Evolutionary conservation across 2,329 filamentous ascomycete species (phyloP).

Genomic region (Botrytis fabae): DNA sequence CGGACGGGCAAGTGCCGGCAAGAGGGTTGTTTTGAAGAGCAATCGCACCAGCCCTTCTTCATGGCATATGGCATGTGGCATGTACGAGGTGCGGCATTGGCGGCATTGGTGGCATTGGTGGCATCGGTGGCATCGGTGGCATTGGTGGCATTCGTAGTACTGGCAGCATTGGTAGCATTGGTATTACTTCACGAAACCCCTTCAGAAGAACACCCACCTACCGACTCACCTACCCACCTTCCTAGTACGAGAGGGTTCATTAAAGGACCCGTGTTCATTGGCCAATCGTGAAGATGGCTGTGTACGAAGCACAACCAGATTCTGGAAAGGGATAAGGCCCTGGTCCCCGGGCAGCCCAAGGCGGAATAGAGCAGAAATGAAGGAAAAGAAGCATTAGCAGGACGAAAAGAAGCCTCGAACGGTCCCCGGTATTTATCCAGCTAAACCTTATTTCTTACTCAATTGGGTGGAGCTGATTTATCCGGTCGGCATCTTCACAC

Average conservation of each 20-base stretch:
- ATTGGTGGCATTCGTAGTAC: too few species aligned
- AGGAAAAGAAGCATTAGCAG: not conserved
- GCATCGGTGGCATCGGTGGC: too few species aligned
- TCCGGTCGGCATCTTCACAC: not conserved
- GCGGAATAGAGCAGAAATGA: not conserved
- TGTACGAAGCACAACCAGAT: not conserved
- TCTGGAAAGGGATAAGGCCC: not conserved
- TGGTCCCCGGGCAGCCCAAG: not conserved
- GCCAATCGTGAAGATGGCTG: not conserved
- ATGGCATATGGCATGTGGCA: not conserved
- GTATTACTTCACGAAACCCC: not conserved
- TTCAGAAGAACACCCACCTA: not conserved
- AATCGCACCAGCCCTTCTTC: not conserved
- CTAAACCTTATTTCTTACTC: not conserved
- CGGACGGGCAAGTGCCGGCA: not conserved
- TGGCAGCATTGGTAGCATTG: not conserved
- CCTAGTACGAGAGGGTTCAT: not conserved
- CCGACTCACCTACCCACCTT: not conserved
- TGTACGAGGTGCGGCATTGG: not conserved
- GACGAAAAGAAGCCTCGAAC: not conserved
- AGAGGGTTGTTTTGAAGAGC: not conserved
- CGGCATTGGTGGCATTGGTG: too few species aligned
- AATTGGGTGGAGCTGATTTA: not conserved
- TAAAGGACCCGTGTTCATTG: not conserved
- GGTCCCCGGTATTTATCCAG: slow-evolving; percentile 4